Base-by-base conservation (phyloP, 495 filamentous ascomycete species). In the Aspergillus haitiensis region DNA sequence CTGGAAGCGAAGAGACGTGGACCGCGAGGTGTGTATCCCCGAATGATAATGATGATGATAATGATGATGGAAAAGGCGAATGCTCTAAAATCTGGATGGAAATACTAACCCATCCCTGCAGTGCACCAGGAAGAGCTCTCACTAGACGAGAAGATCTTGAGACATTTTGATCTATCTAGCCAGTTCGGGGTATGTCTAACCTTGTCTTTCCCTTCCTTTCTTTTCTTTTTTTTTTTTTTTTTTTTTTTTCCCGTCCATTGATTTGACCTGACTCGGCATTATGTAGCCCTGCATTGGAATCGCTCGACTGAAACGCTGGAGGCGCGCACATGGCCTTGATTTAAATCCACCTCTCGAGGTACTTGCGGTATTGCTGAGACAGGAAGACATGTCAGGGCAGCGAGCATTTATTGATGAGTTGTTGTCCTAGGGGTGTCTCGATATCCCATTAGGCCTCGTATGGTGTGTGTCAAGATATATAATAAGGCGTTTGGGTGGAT, bases 321-420 rank as follows among this genome's bases (percentile, higher is more conserved):
- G 88, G 65, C 82, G 95, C 9, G 95, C 95, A 2, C 76, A 96
- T 45, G 76, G 74, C 47, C 73, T 99, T 47, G 87, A 88, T 1
- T 74, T 99, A 50, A 82, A 90, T 39, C 95, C 95, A 0, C 94
- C 95, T 1, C 80, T 96, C 35, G 93, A 97, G 71, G 92, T 98
- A n/a, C 78, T 97, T 4, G 88, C 91, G 0, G 89, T 97, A 21
- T 68, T 97, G 39, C 64, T 96, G 55, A 88, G 84, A 67, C 85
- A 93, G 62, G 74, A 83, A 7, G 77, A 76, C 37, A 78, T 80
- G 7, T 67, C 68, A 13, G 75, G 64, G 9, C 69, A 96, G 71
- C 75, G 77, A 60, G 88, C 93, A 35, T 83, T 91, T 72, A 85
- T 97, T 53, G 94, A 97, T 72, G 86, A 90, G 67, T 67, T 96